Evolutionary conservation across 306 rosid genomes (phyloP), one percentile per base, ranked within the genome.

Genomic region (Casuarina cunninghamiana): DNA sequence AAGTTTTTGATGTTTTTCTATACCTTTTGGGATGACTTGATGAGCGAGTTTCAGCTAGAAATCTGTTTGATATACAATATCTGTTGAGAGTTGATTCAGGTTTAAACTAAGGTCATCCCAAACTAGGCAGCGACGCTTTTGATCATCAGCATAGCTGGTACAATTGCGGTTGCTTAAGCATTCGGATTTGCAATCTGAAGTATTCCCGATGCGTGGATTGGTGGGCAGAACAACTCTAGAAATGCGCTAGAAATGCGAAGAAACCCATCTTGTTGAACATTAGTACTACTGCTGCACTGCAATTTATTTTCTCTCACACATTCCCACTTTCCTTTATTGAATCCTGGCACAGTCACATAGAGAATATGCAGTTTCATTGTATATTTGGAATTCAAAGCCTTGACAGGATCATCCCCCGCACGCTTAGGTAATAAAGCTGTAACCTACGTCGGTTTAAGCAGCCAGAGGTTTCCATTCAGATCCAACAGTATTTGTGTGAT

Each of bases 21-120:
- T 80, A 81, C 77, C 72, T 13, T 26, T 17, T 2, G 12, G 3
- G 49, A 37, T 32, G 15, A 74, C 83, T 1, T 46, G 69, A 51
- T 42, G 72, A 61, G 32, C 69, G 35, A 81, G 62, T 35, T 61
- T 81, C 19, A 81, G 77, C 54, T 1, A 50, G 49, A 81, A 76
- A 62, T 53, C 4, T 9, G n/a, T 5, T 19, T 50, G 16, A 8
- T 21, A 5, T 51, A 43, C 6, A 61, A 75, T 17, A 21, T 8
- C 26, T 3, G 3, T 0, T 2, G 2, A 46, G 77, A 44, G 32
- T 19, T 69, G 78, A 19, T 26, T 79, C 1, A 76, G 54, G 51
- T 10, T 37, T 1, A 21, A 60, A 2, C 76, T 5, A 0, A 1
- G 26, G 32, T 2, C 74, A 57, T 0, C 3, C 84, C 81, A 84